Percentiles rank a stretch among this genome's conserved stretches.
phyloP scores from a whole-genome alignment of 495 filamentous ascomycete genomes.

The Oidiodendron maius region DNA sequence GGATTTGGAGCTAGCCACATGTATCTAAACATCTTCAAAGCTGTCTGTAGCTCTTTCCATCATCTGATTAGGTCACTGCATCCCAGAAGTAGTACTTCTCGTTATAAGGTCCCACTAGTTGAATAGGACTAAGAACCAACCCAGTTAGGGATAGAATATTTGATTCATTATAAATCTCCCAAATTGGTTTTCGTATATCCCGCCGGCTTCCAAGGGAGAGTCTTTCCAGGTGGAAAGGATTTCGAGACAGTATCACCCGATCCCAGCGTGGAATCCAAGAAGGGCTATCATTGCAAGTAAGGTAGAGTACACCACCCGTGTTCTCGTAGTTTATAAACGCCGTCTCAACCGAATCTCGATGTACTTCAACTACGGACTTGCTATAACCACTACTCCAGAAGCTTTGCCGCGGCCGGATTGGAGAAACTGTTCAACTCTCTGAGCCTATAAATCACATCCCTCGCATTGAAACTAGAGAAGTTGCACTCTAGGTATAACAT shows the following conservation, averaged over 20 bases:
- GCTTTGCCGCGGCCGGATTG: slow-evolving; percentile 7
- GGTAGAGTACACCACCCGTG: slow-evolving; percentile 16
- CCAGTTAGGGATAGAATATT: slow-evolving; percentile 18
- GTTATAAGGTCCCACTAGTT: slow-evolving; percentile 13
- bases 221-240: slow-evolving; percentile 20
- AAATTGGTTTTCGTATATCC: slow-evolving; percentile 17
- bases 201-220: slow-evolving; percentile 19
- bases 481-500: slow-evolving; percentile 13
- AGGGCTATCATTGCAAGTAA: slow-evolving; percentile 7
- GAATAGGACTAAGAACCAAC: slow-evolving; percentile 9
- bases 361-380: slow-evolving; percentile 17
- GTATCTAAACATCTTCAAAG: too few relatives aligned
- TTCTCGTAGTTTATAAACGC: slow-evolving; percentile 12
- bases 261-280: slow-evolving; percentile 19
- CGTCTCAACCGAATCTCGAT: slow-evolving; percentile 20
- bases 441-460: slow-evolving; percentile 18
- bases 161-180: slow-evolving; percentile 17
- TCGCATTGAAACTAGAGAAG: slow-evolving; percentile 6
- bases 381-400: slow-evolving; percentile 14
- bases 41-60: too few relatives aligned
- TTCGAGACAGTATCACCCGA: slow-evolving; percentile 16
- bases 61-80: slow-evolving; percentile 11
- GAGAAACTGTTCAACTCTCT: slow-evolving; percentile 11
- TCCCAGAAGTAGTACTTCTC: slow-evolving; percentile 16
- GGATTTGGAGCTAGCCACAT: too few relatives aligned